Conservation (phyloP, 1,284 basidiomycete genomes). For the Tilletia caries region DNA sequence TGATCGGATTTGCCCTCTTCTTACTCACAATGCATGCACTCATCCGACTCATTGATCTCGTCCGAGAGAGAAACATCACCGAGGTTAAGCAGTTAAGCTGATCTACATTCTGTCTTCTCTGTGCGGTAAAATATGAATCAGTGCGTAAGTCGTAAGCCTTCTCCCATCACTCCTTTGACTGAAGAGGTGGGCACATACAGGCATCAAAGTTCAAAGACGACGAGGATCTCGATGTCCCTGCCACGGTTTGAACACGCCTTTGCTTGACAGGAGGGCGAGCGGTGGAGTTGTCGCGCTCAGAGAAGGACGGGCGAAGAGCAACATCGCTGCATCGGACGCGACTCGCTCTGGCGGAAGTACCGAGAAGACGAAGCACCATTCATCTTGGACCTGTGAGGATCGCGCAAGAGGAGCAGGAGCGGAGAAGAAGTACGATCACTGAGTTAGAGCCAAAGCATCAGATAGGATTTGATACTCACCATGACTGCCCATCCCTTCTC, state of each 20-base stretch:
- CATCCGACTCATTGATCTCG: no score
- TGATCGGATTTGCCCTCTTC: no score
- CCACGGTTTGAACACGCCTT: constrained; percentile 34
- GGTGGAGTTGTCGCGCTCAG: constrained; percentile 26
- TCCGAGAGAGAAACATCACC: no score
- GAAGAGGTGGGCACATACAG: no score
- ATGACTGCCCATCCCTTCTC: constrained; percentile 34
- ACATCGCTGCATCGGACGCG: constrained; percentile 30
- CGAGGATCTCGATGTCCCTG: constrained; percentile 35
- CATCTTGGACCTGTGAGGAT: constrained; percentile 31
- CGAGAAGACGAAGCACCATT: constrained; percentile 39
- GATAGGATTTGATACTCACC: neutral
- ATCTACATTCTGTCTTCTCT: no score
- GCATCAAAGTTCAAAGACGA: constrained; percentile 34
- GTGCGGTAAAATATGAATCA: no score
- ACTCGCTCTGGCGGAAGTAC: constrained; percentile 24
- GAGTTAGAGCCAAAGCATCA: no score
- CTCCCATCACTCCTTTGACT: no score
- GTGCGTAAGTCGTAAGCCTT: no score
- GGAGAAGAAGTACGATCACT: neutral
- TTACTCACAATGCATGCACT: no score
- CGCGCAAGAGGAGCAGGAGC: neutral
- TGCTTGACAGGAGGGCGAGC: constrained; percentile 30
- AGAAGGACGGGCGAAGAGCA: constrained; percentile 34
- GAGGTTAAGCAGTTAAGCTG: no score